Percentiles rank a stretch among this genome's conserved stretches.
phyloP scores from a whole-genome alignment of 2,329 filamentous ascomycete genomes.

The Colletotrichum sp. region DNA sequence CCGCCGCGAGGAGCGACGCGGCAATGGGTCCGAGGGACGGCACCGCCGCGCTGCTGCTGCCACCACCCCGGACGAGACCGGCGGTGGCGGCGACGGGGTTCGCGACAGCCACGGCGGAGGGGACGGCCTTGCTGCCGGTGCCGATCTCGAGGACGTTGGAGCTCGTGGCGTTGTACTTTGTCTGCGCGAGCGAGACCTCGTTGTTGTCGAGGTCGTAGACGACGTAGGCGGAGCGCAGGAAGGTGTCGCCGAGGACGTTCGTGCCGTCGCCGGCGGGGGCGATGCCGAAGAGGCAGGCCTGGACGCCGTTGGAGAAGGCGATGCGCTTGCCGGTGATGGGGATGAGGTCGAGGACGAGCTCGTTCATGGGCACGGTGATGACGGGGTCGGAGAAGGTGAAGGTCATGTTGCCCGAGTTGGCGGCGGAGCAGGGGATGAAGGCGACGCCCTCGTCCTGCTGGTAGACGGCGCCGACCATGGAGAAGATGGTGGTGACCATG shows the following conservation, averaged over 20 bases:
- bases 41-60: slow-evolving; percentile 1
- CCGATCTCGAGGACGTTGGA: slow-evolving; percentile 61
- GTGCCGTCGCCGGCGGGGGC: slow-evolving; percentile 59
- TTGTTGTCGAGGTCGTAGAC: slow-evolving; percentile 78
- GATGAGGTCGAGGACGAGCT: slow-evolving; percentile 62
- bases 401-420: slow-evolving; percentile 45
- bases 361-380: slow-evolving; percentile 62
- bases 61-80: slow-evolving; percentile 34
- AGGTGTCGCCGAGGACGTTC: slow-evolving; percentile 76
- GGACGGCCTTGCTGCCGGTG: slow-evolving; percentile 52
- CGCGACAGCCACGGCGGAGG: slow-evolving; percentile 55
- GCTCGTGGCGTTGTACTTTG: slow-evolving; percentile 62
- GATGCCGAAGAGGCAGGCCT: slow-evolving; percentile 72
- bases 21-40: slow-evolving; percentile 1
- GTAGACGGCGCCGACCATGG: slow-evolving; percentile 64
- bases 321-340: slow-evolving; percentile 51
- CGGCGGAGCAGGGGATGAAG: slow-evolving; percentile 65
- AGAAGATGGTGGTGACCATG: slow-evolving; percentile 60
- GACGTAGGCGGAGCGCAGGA: slow-evolving; percentile 76
- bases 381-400: slow-evolving; percentile 60
- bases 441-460: slow-evolving; percentile 57
- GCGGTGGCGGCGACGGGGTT: slow-evolving; percentile 55
- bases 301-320: slow-evolving; percentile 56
- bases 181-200: slow-evolving; percentile 73
- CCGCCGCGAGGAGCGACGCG: slow-evolving; percentile 6